A percentile compares a stretch with the other conserved stretches of the same genome.
These are phyloP conservation scores for Zhuliangozyma blackwelliae DNA, from an alignment of 1,139 yeast genomes.

Conservation along the genomic window DNA sequence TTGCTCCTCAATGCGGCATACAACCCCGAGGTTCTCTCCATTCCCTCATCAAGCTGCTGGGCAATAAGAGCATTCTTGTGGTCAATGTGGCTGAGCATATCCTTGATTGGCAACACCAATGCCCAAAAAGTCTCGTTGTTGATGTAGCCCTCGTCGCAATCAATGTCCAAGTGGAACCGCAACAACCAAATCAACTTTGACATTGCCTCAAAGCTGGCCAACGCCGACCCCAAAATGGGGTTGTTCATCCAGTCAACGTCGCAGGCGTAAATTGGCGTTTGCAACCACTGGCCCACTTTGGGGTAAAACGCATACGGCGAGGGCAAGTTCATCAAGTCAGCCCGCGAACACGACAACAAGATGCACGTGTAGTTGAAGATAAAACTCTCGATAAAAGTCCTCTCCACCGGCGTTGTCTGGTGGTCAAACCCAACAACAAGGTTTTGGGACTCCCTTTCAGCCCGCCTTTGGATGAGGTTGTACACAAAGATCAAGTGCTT, in stretches of 20 bases:
- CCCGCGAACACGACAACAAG: conserved; percentile 5
- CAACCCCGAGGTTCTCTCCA: conserved; percentile 1
- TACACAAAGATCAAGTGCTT: conserved; percentile 8
- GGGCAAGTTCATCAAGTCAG: conserved; percentile 5
- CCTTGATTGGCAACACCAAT: conserved; percentile 2
- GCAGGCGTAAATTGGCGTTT: conserved; percentile 6
- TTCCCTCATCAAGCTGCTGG: conserved; percentile 1
- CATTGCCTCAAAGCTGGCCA: conserved; percentile 7
- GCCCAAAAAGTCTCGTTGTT: conserved; percentile 6
- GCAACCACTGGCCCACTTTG: conserved; percentile 5
- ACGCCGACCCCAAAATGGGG: conserved; percentile 7
- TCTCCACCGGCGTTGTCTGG: conserved; percentile 4
- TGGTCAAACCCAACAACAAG: neutral
- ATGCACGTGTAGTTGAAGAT: conserved; percentile 6
- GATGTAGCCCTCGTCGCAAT: conserved; percentile 3
- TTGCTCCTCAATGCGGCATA: conserved; percentile 6
- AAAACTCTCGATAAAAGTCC: conserved; percentile 8
- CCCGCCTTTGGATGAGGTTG: conserved; percentile 4
- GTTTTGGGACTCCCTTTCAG: neutral
- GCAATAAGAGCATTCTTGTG: neutral
- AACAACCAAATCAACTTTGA: conserved; percentile 7
- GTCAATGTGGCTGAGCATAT: conserved; percentile 4
- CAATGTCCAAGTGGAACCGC: conserved; percentile 7
- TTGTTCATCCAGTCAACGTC: conserved; percentile 9
- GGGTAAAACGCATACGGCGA: conserved; percentile 7